phyloP scores from a whole-genome alignment of 2,329 filamentous ascomycete genomes.

The Sclerotinia nivalis region DNA sequence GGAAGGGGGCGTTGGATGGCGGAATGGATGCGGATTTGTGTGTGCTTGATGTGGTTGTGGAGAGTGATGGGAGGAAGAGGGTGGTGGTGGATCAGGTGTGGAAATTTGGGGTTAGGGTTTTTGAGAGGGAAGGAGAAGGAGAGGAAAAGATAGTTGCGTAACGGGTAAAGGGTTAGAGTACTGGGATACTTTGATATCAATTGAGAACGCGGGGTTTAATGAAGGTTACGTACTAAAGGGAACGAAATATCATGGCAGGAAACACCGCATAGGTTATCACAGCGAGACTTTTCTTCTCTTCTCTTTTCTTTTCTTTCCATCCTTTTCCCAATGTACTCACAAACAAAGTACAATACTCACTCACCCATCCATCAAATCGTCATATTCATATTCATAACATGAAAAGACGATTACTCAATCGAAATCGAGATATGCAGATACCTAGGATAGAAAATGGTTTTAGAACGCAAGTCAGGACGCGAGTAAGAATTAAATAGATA shows the following conservation, averaged over 20 bases:
- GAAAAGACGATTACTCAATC: no score
- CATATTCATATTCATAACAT: no score
- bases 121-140: constrained; percentile 17
- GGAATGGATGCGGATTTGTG: constrained; percentile 70
- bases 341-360: no score
- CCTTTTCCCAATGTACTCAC: no score
- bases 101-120: constrained; percentile 33
- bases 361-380: no score
- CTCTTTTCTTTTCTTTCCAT: no score
- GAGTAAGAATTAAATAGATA: background rate
- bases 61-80: constrained; percentile 47
- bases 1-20: constrained; percentile 66
- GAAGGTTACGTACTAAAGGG: no score
- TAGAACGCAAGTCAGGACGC: background rate
- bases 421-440: no score
- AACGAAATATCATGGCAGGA: no score
- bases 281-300: no score
- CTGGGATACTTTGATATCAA: background rate
- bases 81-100: constrained; percentile 44
- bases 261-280: no score
- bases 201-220: background rate
- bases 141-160: background rate
- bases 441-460: background rate
- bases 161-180: background rate
- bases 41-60: constrained; percentile 59